Conservation (phyloP, 2,329 filamentous ascomycete genomes). For the Penicillium paneum region DNA sequence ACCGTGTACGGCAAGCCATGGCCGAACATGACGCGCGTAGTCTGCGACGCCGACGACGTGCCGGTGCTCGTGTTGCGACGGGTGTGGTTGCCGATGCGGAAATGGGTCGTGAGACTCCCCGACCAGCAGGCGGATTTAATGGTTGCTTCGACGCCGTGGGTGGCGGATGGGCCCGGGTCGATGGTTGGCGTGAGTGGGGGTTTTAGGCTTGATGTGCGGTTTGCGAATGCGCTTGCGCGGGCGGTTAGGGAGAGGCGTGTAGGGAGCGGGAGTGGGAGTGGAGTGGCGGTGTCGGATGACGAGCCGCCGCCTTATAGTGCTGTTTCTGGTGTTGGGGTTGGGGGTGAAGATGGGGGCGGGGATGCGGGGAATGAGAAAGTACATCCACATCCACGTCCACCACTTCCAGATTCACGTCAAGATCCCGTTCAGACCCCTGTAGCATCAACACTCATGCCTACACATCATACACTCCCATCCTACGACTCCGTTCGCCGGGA, state of each 20-base stretch:
- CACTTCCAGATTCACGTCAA: neutral
- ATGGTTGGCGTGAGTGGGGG: constrained; percentile 5
- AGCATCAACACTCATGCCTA: neutral
- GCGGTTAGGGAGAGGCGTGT: neutral
- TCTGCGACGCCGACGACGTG: constrained; percentile 10
- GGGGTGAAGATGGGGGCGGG: neutral
- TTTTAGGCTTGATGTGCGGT: constrained; percentile 3
- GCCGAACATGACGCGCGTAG: constrained; percentile 16
- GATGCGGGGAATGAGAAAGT: neutral
- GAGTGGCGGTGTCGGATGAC: neutral
- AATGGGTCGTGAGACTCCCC: neutral
- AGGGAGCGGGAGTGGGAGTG: neutral
- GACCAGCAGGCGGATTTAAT: neutral
- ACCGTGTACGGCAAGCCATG: constrained; percentile 18
- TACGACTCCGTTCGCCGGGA: constrained; percentile 19
- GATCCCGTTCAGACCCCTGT: neutral
- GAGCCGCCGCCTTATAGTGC: constrained; percentile 14
- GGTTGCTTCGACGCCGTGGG: neutral
- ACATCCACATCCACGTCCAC: neutral
- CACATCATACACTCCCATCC: constrained; percentile 6
- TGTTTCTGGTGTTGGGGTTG: neutral
- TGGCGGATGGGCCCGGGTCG: neutral
- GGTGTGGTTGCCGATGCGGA: constrained; percentile 8
- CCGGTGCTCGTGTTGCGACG: constrained; percentile 18
- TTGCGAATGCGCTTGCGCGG: constrained; percentile 20